Evolutionary conservation across 2,329 filamentous ascomycete genomes (phyloP).

Genomic region (Neofusicoccum sp.): DNA sequence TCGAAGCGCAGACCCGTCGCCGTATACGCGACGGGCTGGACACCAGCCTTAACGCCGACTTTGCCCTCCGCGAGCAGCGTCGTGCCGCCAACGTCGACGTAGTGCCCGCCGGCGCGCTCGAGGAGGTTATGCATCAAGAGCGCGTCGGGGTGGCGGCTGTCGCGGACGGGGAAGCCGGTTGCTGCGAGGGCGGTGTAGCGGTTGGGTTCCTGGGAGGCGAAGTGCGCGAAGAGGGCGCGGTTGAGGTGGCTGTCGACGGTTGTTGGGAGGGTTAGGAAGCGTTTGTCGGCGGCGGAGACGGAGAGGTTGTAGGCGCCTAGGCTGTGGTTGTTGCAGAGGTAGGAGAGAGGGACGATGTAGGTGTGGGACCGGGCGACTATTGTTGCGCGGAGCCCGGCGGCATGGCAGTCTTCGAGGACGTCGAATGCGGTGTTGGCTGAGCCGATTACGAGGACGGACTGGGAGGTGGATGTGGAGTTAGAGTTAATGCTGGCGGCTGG

Average conservation of each 20-base stretch:
- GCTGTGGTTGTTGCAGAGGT: conserved; percentile 28
- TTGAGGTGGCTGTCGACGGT: conserved; percentile 25
- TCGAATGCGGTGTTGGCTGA: conserved; percentile 55
- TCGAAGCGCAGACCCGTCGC: conserved; percentile 46
- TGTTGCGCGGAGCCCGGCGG: conserved; percentile 45
- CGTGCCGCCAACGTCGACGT: conserved; percentile 51
- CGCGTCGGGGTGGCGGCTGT: conserved; percentile 30
- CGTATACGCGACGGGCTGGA: conserved; percentile 40
- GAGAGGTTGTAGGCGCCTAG: conserved; percentile 31
- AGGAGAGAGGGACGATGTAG: conserved; percentile 36
- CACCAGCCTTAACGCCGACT: conserved; percentile 36
- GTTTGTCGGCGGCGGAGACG: conserved; percentile 33
- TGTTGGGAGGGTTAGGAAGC: background rate
- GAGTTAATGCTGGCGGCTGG: conserved; percentile 20
- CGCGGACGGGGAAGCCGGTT: conserved; percentile 47
- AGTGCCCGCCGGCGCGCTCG: conserved; percentile 50
- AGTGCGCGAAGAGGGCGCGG: conserved; percentile 29
- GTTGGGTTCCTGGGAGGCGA: conserved; percentile 39
- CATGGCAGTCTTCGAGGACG: conserved; percentile 51
- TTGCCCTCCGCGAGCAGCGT: conserved; percentile 43
- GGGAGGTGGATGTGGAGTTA: conserved; percentile 30
- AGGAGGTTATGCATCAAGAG: conserved; percentile 31
- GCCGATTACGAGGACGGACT: conserved; percentile 46
- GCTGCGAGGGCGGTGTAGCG: conserved; percentile 44
- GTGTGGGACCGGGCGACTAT: conserved; percentile 51